Evolutionary conservation across 805 yeast genomes (phyloP).

Genomic region (Ogataea degrootiae): DNA sequence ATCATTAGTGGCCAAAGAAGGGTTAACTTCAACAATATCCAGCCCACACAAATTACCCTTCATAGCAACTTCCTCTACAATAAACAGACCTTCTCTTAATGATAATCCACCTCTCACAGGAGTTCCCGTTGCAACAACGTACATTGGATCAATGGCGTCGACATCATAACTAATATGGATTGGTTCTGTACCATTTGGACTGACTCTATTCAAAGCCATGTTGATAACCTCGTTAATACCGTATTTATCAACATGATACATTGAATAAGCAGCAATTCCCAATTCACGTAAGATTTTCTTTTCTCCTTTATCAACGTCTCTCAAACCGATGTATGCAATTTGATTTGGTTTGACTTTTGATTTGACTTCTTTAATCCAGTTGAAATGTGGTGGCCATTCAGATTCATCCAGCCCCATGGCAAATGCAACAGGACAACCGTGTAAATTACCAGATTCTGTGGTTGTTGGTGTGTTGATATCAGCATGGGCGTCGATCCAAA

Average conservation of each 20-base stretch:
- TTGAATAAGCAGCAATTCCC: conserved; percentile 79
- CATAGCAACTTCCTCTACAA: conserved; percentile 88
- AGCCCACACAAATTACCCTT: conserved; percentile 83
- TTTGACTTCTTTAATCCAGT: conserved; percentile 55
- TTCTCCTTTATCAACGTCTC: conserved; percentile 91
- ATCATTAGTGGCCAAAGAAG: conserved; percentile 76
- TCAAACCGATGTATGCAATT: conserved; percentile 87
- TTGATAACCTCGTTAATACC: conserved; percentile 90
- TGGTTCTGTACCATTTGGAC: conserved; percentile 67
- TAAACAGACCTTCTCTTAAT: conserved; percentile 86
- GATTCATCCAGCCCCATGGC: conserved; percentile 73
- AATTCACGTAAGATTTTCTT: conserved; percentile 64
- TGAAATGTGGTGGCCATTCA: conserved; percentile 65
- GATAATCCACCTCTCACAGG: conserved; percentile 96
- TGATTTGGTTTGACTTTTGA: conserved; percentile 63
- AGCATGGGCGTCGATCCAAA: conserved; percentile 99
- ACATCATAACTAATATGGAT: conserved; percentile 92
- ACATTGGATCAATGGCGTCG: conserved; percentile 92
- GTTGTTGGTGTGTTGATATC: conserved; percentile 87
- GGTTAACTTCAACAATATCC: conserved; percentile 93
- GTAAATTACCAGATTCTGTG: conserved; percentile 85
- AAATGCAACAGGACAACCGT: conserved; percentile 95
- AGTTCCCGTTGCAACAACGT: conserved; percentile 96
- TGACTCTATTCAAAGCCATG: conserved; percentile 78
- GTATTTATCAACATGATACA: conserved; percentile 93